Percentiles rank a stretch among this genome's conserved stretches.
Evolutionary conservation across 352 stramenopile genomes (phyloP).

Genomic region (Phytophthora cryptogea): DNA sequence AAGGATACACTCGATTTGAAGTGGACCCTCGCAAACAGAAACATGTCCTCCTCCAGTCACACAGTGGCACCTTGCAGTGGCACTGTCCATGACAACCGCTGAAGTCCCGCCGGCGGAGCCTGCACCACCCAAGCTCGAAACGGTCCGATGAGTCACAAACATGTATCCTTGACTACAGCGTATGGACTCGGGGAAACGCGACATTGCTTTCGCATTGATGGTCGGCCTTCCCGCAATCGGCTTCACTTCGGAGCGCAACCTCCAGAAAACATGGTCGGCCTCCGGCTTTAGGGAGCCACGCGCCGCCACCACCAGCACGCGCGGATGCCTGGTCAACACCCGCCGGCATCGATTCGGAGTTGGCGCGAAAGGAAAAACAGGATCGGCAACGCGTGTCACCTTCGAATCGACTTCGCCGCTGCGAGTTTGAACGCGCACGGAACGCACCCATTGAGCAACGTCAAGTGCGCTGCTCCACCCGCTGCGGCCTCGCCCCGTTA

Average conservation of each 20-base stretch:
- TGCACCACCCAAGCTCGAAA: conserved; percentile 6
- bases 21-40: conserved; percentile 23
- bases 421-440: background rate
- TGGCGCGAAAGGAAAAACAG: background rate
- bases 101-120: conserved; percentile 13
- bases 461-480: background rate
- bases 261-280: background rate
- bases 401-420: background rate
- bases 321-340: too few species aligned
- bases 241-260: conserved; percentile 15
- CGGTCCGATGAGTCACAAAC: conserved; percentile 17
- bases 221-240: conserved; percentile 23
- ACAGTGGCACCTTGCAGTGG: conserved; percentile 20
- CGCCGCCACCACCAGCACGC: background rate
- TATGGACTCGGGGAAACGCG: conserved; percentile 25
- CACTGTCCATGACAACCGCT: conserved; percentile 9
- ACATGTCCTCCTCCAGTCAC: conserved; percentile 33
- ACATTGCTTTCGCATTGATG: conserved; percentile 19
- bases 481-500: conserved; percentile 2
- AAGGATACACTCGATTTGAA: conserved; percentile 39
- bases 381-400: background rate
- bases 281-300: conserved; percentile 2
- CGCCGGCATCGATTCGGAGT: background rate
- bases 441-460: background rate
- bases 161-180: conserved; percentile 11